Percentiles rank a stretch among this genome's conserved stretches.
Conservation (phyloP, 768 basidiomycete genomes). For the Asterophora parasitica region DNA sequence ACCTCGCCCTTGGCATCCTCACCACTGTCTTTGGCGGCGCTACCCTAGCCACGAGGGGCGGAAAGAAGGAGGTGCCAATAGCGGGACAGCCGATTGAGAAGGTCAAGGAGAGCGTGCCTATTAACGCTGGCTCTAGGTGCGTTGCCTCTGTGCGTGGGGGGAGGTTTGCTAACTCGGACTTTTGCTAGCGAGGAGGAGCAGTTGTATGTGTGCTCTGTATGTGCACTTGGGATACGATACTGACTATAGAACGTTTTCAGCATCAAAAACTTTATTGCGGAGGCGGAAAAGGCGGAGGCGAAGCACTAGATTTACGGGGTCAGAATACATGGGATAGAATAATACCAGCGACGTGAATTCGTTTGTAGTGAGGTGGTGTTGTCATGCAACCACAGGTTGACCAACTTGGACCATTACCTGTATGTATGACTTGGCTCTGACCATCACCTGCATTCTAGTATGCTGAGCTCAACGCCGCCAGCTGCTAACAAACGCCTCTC, state of each 20-base stretch:
- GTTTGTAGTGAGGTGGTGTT: too few relatives aligned
- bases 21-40: constrained; percentile 49
- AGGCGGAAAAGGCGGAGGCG: constrained; percentile 72
- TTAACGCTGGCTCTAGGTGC: constrained; percentile 66
- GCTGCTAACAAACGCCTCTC: constrained; percentile 26
- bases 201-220: constrained; percentile 52
- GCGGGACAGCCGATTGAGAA: constrained; percentile 45
- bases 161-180: constrained; percentile 10
- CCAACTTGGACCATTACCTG: too few relatives aligned
- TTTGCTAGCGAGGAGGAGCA: constrained; percentile 71
- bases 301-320: constrained; percentile 35
- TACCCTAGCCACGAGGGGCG: constrained; percentile 50
- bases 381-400: too few relatives aligned
- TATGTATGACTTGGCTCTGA: not conserved
- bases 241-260: constrained; percentile 45
- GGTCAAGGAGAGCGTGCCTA: constrained; percentile 59
- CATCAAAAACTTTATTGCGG: constrained; percentile 74
- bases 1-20: constrained; percentile 69
- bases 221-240: constrained; percentile 5
- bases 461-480: constrained; percentile 11
- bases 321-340: not conserved
- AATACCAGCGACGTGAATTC: too few relatives aligned
- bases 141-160: constrained; percentile 22
- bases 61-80: constrained; percentile 43
- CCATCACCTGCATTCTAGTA: not conserved